A percentile compares a stretch with the other conserved stretches of the same genome.
Evolutionary conservation across 805 yeast genomes (phyloP).

Genomic region (Teunomyces panamensis): DNA sequence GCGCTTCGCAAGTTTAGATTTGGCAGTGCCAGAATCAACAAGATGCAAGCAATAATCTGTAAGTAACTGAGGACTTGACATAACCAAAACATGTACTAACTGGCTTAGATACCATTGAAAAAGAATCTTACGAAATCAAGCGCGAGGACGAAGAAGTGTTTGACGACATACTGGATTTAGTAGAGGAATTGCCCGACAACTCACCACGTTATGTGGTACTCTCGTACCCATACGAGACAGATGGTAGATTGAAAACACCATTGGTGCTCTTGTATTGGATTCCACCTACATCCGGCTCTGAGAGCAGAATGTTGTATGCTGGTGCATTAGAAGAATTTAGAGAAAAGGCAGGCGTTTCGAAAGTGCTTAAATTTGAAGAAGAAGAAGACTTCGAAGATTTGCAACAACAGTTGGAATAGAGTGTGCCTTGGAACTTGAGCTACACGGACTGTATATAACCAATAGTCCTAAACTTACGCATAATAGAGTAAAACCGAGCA

Average conservation of each 20-base stretch:
- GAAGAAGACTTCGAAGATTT: constrained; percentile 69
- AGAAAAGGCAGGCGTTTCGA: constrained; percentile 71
- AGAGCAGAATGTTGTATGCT: constrained; percentile 83
- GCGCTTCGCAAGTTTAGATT: constrained; percentile 70
- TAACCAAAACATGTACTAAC: constrained; percentile 5
- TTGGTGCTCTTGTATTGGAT: constrained; percentile 81
- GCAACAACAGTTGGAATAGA: constrained; percentile 27
- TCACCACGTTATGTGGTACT: constrained; percentile 72
- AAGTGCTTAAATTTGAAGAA: constrained; percentile 60
- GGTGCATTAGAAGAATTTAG: constrained; percentile 83
- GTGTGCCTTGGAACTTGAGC: not conserved
- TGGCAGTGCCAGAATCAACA: constrained; percentile 60
- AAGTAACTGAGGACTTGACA: constrained; percentile 19
- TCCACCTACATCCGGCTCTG: constrained; percentile 83
- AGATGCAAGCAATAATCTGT: constrained; percentile 62
- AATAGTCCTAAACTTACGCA: not conserved
- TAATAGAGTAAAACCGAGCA: not conserved
- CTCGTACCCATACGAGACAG: constrained; percentile 72
- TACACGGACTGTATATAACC: not conserved
- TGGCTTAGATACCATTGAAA: constrained; percentile 50
- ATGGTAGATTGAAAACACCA: constrained; percentile 74
- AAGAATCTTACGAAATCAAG: constrained; percentile 48
- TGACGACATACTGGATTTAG: constrained; percentile 55
- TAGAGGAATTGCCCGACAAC: constrained; percentile 78
- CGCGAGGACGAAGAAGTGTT: constrained; percentile 49